Base-by-base conservation (phyloP, 2,329 filamentous ascomycete genomes). In the Colletotrichum falcatum region DNA sequence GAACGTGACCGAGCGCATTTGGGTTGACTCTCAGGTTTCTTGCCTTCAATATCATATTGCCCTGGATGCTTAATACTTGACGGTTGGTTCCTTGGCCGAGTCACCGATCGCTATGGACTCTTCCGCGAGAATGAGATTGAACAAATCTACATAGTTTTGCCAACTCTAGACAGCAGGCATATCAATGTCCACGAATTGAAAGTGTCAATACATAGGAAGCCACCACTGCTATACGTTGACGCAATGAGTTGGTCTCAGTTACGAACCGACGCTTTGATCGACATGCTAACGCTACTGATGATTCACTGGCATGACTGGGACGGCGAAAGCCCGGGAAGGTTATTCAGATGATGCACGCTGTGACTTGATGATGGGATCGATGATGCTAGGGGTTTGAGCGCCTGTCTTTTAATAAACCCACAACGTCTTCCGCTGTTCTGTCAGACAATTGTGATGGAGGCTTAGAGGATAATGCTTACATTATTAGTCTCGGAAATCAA, bases 331-430 rank as follows among this genome's bases (percentile, higher is more conserved):
- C 16, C 8, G n/a, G 42, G 30, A 37, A 9, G 9, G 58, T 26
- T 37, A 39, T 61, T 61, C 44, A n/a, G 42, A 61, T 49, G 58
- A 61, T 9, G 58, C 30, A 49, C 58, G 44, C 58, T 61, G 30
- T 49, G 58, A 61, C 58, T 11, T 12, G 58, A 18, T 11, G 4
- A 18, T 26, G 9, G 1, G 16, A 14, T 30, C 2, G 2, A 37
- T 5, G 20, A 12, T 26, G 11, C n/a, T n/a, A 30, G 44, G 37
- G 44, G 58, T 44, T 61, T 49, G 30, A 49, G 58, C 58, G 44
- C 16, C 30, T 7, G 30, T n/a, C 3, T 26, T 4, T 33, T 23
- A n/a, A 61, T 61, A 60, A 48, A 61, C 35, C 28, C 37, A n/a
- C 26, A 33, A 1, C 16, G 12, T 39, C 56, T 20, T 2, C 8